Base-by-base conservation (phyloP, 208 protist species). In the Kentomonas sorsogonicus region DNA sequence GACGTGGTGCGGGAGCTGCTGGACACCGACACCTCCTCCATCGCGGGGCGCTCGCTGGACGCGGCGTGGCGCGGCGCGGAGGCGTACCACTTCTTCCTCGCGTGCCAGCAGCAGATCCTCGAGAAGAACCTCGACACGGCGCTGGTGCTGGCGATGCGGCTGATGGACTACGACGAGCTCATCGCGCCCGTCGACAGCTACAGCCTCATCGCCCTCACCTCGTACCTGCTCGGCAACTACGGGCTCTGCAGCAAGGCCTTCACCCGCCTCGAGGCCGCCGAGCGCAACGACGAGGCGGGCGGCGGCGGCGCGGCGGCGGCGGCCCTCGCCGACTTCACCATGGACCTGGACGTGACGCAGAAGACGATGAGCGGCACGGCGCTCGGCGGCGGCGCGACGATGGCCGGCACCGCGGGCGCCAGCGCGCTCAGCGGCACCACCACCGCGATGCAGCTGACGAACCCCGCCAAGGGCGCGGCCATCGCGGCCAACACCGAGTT, bases 41-140 rank as follows among this genome's bases (percentile, higher is more conserved):
- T 74, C 47, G 64, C 74, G 29, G 84, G 94, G 67, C 77, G 85
- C 48, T 75, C 77, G 25, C 71, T 95, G 13, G 90, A 95, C 60
- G 83, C 83, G 16, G 80, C 91, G 11, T 98, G 96, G 94, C 79
- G 85, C 43, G 91, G 91, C 13, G 96, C 96, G 3, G 94, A 98
- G 77, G 97, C 96, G 15, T 98, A 91, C 70, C 97, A 98, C 72
- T 99, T 94, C 60, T 93, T 96, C 38, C 68, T 98, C 10, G 73
- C 98, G 34, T 91, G 86, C 33, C 79, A 94, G 47, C 89, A 96
- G 53, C 83, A 97, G 50, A 86, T 93, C 15, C 34, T 88, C 27
- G 60, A 85, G 26, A 72, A 73, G 27, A 93, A 89, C 64, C 59
- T 85, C 25, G 75, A 85, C 25, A 69, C 73, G 18, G 88, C 88